These are phyloP conservation scores for Keqinozyma sinolaborantium DNA, from an alignment of 1,139 yeast genomes.

Conservation along the genomic window DNA sequence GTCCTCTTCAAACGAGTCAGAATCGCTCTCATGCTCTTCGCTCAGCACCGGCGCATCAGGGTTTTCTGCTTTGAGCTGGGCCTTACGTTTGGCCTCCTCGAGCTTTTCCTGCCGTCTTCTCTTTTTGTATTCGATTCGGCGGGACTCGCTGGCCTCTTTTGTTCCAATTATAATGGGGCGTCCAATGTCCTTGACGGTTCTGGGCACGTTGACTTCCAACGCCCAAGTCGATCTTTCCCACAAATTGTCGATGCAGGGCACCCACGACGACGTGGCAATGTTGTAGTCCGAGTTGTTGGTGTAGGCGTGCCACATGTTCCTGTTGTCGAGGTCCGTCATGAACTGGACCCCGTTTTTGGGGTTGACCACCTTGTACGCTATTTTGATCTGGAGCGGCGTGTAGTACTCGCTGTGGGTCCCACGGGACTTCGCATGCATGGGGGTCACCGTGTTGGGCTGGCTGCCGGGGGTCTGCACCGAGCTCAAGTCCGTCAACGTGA, in stretches of 20 bases:
- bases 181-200: slow-evolving; percentile 73
- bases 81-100: slow-evolving; percentile 2
- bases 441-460: slow-evolving; percentile 33
- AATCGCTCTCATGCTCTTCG: slow-evolving; percentile 7
- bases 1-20: slow-evolving; percentile 32
- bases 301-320: slow-evolving; percentile 72
- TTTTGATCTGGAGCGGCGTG: slow-evolving; percentile 69
- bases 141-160: slow-evolving; percentile 16
- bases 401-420: slow-evolving; percentile 41
- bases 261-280: slow-evolving; percentile 89
- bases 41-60: slow-evolving; percentile 4
- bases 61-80: slow-evolving; percentile 2
- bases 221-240: slow-evolving; percentile 95
- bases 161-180: slow-evolving; percentile 41
- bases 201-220: slow-evolving; percentile 75
- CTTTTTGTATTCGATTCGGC: slow-evolving; percentile 11
- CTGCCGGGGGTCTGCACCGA: slow-evolving; percentile 41
- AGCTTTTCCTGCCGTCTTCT: slow-evolving; percentile 13
- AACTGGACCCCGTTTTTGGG: slow-evolving; percentile 78
- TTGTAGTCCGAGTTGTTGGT: slow-evolving; percentile 79
- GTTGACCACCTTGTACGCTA: slow-evolving; percentile 63
- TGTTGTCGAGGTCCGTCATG: slow-evolving; percentile 47
- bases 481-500: slow-evolving; percentile 55
- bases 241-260: slow-evolving; percentile 88
- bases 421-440: slow-evolving; percentile 34